These are phyloP conservation scores for Alternaria postmessia DNA, from an alignment of 2,329 filamentous ascomycete genomes.

Conservation along the genomic window DNA sequence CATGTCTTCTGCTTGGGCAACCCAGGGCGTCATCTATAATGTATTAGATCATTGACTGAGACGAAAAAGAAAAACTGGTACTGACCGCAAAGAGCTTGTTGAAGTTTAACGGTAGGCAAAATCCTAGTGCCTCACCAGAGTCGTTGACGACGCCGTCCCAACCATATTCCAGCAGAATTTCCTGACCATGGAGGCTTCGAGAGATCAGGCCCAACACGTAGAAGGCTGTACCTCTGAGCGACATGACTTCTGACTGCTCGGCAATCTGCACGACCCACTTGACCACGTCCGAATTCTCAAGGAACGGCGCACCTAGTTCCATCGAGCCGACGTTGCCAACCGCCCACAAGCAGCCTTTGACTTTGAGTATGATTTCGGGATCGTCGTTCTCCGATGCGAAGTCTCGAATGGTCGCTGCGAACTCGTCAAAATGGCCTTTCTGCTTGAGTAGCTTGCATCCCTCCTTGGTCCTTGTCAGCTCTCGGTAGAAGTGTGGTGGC, in stretches of 20 bases:
- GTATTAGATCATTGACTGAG: slow-evolving; percentile 23
- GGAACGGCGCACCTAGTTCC: slow-evolving; percentile 93
- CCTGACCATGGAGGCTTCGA: slow-evolving; percentile 87
- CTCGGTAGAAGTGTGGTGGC: slow-evolving; percentile 97
- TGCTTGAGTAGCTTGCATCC: slow-evolving; percentile 88
- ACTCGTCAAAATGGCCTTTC: slow-evolving; percentile 96
- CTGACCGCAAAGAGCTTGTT: slow-evolving; percentile 77
- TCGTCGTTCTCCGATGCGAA: slow-evolving; percentile 87
- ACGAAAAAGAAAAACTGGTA: neutral
- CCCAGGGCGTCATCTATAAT: slow-evolving; percentile 51
- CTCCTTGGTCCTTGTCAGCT: slow-evolving; percentile 90
- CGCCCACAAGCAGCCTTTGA: slow-evolving; percentile 97
- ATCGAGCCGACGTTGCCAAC: slow-evolving; percentile 98
- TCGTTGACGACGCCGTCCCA: slow-evolving; percentile 93
- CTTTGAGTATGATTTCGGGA: slow-evolving; percentile 83
- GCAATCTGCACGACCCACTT: slow-evolving; percentile 88
- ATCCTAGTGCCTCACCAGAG: slow-evolving; percentile 82
- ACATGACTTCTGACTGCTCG: slow-evolving; percentile 87
- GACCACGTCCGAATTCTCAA: slow-evolving; percentile 90
- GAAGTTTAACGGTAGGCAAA: slow-evolving; percentile 84
- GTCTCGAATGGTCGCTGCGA: slow-evolving; percentile 86
- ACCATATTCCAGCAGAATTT: slow-evolving; percentile 86
- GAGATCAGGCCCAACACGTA: slow-evolving; percentile 95
- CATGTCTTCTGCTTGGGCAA: slow-evolving; percentile 38
- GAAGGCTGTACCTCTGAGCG: slow-evolving; percentile 92